Base-by-base conservation (phyloP, 495 filamentous ascomycete species). In the Aspergillus campestris region DNA sequence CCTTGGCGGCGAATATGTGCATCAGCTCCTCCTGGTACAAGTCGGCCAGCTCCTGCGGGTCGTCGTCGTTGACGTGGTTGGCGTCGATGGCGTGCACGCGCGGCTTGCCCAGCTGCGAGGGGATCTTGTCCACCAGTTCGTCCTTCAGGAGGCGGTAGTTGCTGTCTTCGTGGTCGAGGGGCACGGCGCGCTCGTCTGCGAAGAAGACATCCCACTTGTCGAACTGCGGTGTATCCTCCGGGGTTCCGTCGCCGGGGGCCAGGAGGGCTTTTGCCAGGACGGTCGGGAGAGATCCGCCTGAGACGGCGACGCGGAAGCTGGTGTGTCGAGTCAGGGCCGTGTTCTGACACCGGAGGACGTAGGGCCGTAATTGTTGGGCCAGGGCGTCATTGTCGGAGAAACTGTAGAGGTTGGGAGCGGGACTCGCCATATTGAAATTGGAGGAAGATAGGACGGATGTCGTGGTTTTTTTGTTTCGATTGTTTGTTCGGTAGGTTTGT, bases 151-250 rank as follows among this genome's bases (percentile, higher is more conserved):
- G 78, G 35, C 68, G 78, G 67, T 96, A 95, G 70, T 97, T 98
- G 71, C 89, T 95, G 69, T 98, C 94, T 37, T 75, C 72, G 66
- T 97, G 82, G 61, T 90, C 80, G 54, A 96, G 82, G 8, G 94
- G 87, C 28, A 98, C 94, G 27, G 84, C 84, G 52, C 92, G 87
- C 76, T 98, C 92, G 56, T 98, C 92, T 51, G 91, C 91, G 67
- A 95, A 97, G 77, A 96, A 98, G 60, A 98, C 85, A 54, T 97
- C 84, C 92, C 92, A 98, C 59, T 86, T 89, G 58, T 73, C 71
- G 73, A 91, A 96, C 52, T 82, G 71, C 44, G 89, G 65, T 7
- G 67, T 71, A 48, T 87, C 82, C 24, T 82, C 81, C 8, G 69
- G 61, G 31, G 62, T 60, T 31, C 74, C 79, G 47, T 75, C 69